A percentile compares a stretch with the other conserved stretches of the same genome.
Conservation (phyloP, 495 filamentous ascomycete genomes). For the Aspergillus wentii region DNA sequence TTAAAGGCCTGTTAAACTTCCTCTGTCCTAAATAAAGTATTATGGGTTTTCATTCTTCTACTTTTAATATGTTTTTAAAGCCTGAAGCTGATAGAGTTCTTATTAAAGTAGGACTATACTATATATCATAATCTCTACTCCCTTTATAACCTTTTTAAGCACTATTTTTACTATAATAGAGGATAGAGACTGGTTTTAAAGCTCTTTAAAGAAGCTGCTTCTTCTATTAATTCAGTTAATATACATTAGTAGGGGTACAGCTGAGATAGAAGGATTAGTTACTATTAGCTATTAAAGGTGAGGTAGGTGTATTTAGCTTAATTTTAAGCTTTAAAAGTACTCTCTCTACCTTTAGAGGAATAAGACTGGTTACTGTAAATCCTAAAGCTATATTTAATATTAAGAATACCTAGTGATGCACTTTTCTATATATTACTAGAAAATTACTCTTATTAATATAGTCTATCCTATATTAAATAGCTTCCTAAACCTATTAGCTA, state of each 20-base stretch:
- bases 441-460: conserved; percentile 15
- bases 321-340: conserved; percentile 10
- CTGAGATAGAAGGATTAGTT: not conserved
- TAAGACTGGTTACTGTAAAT: conserved; percentile 7
- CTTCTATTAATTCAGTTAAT: not conserved
- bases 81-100: not conserved
- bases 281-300: not conserved
- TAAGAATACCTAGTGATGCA: conserved; percentile 3
- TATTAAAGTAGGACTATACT: not conserved
- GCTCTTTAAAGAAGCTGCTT: not conserved
- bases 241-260: not conserved
- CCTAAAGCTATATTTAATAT: conserved; percentile 6
- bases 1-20: not conserved
- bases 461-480: conserved; percentile 4
- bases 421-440: conserved; percentile 1
- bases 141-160: not conserved
- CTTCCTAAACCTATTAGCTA: conserved; percentile 8
- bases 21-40: not conserved
- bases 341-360: conserved; percentile 6
- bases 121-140: not conserved
- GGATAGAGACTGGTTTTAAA: not conserved
- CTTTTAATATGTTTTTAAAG: not conserved
- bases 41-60: not conserved
- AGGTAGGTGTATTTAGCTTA: not conserved
- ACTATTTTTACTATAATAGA: not conserved